Percentiles rank a stretch among this genome's conserved stretches.
Evolutionary conservation across 2,329 filamentous ascomycete genomes (phyloP).

Genomic region (Penicillium psychrosexuale): DNA sequence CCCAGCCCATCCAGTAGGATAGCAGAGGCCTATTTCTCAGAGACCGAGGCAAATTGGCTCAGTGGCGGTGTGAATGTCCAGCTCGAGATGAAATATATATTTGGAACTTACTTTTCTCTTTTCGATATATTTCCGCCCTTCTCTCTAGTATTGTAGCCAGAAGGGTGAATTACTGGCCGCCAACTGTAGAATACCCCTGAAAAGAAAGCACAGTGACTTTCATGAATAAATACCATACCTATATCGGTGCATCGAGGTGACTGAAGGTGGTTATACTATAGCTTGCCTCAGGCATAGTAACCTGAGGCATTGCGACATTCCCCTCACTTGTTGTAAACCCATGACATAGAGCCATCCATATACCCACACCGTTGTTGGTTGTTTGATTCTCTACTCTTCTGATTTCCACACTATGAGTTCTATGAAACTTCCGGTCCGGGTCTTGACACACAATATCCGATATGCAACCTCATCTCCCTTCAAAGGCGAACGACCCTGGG

Average conservation of each 20-base stretch:
- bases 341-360: background rate
- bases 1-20: background rate
- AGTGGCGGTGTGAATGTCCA: too few relatives aligned
- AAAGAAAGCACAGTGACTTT: background rate
- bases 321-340: background rate
- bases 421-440: slow-evolving; percentile 41
- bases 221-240: too few relatives aligned
- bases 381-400: background rate
- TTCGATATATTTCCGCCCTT: background rate
- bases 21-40: too few relatives aligned
- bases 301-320: background rate
- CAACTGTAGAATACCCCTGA: background rate
- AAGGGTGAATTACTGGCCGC: background rate
- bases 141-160: background rate
- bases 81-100: too few relatives aligned
- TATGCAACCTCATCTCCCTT: slow-evolving; percentile 52
- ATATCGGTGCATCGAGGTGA: background rate
- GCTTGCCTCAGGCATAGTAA: background rate
- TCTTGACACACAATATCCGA: slow-evolving; percentile 58
- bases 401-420: slow-evolving; percentile 24
- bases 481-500: slow-evolving; percentile 52
- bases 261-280: background rate
- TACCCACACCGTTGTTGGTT: background rate
- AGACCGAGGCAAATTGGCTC: too few relatives aligned
- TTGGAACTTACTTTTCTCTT: background rate